Evolutionary conservation across 129 eudicot species (phyloP).

Genomic region (Centaurea solstitialis): DNA sequence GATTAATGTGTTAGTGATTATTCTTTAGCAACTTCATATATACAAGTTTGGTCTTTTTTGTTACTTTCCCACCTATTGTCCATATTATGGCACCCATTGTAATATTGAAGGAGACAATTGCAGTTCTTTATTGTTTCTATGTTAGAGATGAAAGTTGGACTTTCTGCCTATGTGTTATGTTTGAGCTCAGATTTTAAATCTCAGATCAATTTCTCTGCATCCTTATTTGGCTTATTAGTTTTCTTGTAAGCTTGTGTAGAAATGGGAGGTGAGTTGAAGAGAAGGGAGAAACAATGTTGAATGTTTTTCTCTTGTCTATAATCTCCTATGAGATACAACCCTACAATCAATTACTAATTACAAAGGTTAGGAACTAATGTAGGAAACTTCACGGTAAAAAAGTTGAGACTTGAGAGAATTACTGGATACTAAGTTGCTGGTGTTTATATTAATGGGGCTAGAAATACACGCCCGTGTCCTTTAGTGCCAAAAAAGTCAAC

Average conservation of each 20-base stretch:
- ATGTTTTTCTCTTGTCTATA: not conserved
- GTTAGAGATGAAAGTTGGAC: not conserved
- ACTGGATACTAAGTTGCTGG: no score
- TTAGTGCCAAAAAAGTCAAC: no score
- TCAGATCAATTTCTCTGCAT: not conserved
- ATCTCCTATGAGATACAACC: not conserved
- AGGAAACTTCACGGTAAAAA: not conserved
- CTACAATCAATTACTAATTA: not conserved
- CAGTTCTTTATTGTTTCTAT: not conserved
- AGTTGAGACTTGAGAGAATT: no score
- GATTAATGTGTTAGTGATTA: not conserved
- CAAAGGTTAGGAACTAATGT: not conserved
- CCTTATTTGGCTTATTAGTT: constrained; percentile 5
- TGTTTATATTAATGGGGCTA: no score
- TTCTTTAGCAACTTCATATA: not conserved
- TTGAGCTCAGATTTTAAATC: not conserved
- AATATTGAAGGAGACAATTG: not conserved
- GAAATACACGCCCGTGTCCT: no score
- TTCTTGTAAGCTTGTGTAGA: not conserved
- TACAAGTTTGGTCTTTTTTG: not conserved
- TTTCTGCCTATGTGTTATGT: not conserved
- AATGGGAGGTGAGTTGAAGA: not conserved
- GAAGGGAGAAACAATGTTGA: not conserved
- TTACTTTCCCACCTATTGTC: not conserved
- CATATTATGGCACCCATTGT: not conserved